A percentile compares a stretch with the other conserved stretches of the same genome.
phyloP scores from a whole-genome alignment of 2,329 filamentous ascomycete genomes.

The Chaetomium olivaceum region DNA sequence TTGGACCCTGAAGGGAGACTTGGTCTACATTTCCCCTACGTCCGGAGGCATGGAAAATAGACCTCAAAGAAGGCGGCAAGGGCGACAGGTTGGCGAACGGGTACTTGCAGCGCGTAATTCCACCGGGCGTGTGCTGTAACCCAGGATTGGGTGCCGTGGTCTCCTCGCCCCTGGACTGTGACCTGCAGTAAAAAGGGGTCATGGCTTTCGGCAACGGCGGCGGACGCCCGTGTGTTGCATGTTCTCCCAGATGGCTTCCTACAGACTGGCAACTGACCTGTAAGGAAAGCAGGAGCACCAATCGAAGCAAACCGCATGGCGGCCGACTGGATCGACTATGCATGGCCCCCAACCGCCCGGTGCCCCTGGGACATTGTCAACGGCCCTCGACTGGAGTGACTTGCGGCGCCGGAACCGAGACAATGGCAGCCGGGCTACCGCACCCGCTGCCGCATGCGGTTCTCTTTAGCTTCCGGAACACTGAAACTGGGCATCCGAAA shows the following conservation, averaged over 20 bases:
- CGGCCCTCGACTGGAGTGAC: not conserved
- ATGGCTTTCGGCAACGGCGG: not conserved
- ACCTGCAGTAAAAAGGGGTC: not conserved
- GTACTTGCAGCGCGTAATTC: constrained; percentile 10
- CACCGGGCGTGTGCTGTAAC: not conserved
- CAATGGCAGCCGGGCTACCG: not conserved
- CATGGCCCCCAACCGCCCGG: not conserved
- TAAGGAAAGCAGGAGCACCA: not conserved
- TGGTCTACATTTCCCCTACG: constrained; percentile 2
- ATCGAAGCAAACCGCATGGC: not conserved
- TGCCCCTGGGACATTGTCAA: not conserved
- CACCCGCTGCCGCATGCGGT: not conserved
- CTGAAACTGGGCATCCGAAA: constrained; percentile 8
- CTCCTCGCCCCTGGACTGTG: not conserved
- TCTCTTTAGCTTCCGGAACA: not conserved
- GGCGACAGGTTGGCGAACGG: constrained; percentile 6
- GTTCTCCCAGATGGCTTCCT: constrained; percentile 5
- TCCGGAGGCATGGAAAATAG: not conserved
- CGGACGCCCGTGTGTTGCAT: not conserved
- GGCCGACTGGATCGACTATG: constrained; percentile 18
- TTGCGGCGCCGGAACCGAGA: not conserved
- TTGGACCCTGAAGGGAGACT: not conserved
- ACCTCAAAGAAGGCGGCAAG: constrained; percentile 1
- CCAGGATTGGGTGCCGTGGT: constrained; percentile 2
- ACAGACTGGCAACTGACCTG: not conserved